phyloP scores from a whole-genome alignment of 2,329 filamentous ascomycete species.

The Aspergillus sp. region DNA sequence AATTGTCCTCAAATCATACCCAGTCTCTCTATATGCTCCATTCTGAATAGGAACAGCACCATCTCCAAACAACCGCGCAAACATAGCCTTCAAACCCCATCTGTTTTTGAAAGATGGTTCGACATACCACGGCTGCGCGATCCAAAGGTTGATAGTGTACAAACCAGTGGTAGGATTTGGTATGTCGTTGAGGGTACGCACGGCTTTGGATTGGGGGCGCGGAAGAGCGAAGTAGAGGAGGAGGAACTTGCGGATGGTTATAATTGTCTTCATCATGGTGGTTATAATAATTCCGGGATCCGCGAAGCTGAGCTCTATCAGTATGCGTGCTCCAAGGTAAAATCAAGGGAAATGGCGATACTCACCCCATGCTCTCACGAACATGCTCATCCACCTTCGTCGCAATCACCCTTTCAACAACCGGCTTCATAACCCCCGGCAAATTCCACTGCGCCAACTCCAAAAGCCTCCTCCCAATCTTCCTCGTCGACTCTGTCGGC shows the following conservation, averaged over 20 bases:
- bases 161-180: slow-evolving; percentile 4
- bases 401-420: slow-evolving; percentile 2
- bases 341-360: not conserved
- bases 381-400: slow-evolving; percentile 4
- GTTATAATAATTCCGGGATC: not conserved
- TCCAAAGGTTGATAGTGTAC: slow-evolving; percentile 5
- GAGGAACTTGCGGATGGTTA: slow-evolving; percentile 1
- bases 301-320: not conserved
- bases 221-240: slow-evolving; percentile 6
- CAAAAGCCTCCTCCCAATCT: not conserved
- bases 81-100: slow-evolving; percentile 9
- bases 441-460: not conserved
- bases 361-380: slow-evolving; percentile 4
- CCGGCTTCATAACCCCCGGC: not conserved
- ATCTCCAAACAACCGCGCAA: slow-evolving; percentile 9
- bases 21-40: slow-evolving; percentile 3
- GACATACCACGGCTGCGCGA: slow-evolving; percentile 17
- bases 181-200: slow-evolving; percentile 2
- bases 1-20: slow-evolving; percentile 10
- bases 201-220: slow-evolving; percentile 2
- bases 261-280: not conserved
- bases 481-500: slow-evolving; percentile 4
- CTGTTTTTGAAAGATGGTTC: slow-evolving; percentile 13
- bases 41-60: slow-evolving; percentile 2
- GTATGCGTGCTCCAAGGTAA: not conserved